Base-by-base conservation (phyloP, 345 rosid genomes). In the Mangifera indica region DNA sequence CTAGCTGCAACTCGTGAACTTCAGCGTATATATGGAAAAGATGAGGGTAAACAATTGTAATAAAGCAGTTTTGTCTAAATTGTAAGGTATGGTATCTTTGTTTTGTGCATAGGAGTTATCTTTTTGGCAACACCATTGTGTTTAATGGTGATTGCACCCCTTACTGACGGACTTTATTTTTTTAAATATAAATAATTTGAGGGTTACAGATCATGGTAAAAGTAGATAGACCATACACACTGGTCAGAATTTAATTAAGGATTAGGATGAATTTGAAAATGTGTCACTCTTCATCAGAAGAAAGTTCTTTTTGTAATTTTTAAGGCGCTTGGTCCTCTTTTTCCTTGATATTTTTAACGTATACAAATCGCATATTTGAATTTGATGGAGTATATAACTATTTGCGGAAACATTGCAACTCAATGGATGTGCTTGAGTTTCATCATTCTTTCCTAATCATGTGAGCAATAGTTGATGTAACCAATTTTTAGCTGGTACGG, bases 11-110 rank as follows among this genome's bases (percentile, higher is more conserved):
- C 87, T 40, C 82, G 83, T 20, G 89, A 82, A 69, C 89, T 86
- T 80, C 87, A 86, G 63, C 90, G 87, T 34, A 86, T 86, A 60
- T 84, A 86, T 72, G 87, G 89, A 18, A 84, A 73, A 48, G 89
- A 81, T 72, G 87, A 78, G 54, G 76, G 73, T 60, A 80, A 79
- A 46, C 77, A 74, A 60, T 66, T 79, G 29, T 79, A 67, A 44
- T 82, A 66, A 60, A 72, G 66, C 51, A 72, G 62, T 54, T 75
- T 55, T 78, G 61, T 66, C 74, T 29, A 60, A 74, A 77, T 72
- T 76, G 56, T 73, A 77, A 80, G 83, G 79, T 76, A 71, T 81
- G 68, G 63, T 63, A 57, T 70, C 71, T 76, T 73, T 67, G 72
- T 76, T 83, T 75, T 83, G 76, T 84, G 81, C 71, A 79, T 76